Percentiles rank a stretch among this genome's conserved stretches.
Conservation (phyloP, 176 grass and related monocot species). For the Aegilops longissima region DNA sequence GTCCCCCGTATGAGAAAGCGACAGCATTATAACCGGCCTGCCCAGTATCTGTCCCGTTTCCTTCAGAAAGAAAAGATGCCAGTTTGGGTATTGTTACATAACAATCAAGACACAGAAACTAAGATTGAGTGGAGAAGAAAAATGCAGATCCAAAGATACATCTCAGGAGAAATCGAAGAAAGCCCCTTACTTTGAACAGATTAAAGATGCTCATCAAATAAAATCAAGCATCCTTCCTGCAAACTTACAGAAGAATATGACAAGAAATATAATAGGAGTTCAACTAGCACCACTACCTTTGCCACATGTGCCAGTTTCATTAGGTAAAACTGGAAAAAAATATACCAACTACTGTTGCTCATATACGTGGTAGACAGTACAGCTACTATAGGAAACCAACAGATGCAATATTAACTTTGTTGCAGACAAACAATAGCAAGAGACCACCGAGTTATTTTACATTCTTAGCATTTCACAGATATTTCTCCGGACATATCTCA, state of each 20-base stretch:
- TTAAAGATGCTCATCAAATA: conserved; percentile 69
- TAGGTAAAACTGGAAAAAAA: neutral
- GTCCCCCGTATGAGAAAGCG: conserved; percentile 67
- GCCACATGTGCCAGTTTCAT: neutral
- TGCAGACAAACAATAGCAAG: neutral
- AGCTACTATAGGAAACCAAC: neutral
- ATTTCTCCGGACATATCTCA: neutral
- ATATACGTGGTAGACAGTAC: conserved; percentile 6
- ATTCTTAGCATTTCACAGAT: neutral
- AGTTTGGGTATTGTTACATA: conserved; percentile 12
- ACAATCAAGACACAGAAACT: conserved; percentile 3
- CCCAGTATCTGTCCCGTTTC: conserved; percentile 25
- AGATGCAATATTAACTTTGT: neutral
- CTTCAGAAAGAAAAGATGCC: conserved; percentile 47
- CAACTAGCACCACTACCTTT: conserved; percentile 28
- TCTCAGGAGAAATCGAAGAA: conserved; percentile 33
- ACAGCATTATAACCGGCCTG: conserved; percentile 56
- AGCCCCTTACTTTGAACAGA: conserved; percentile 71
- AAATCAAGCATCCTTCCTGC: conserved; percentile 74
- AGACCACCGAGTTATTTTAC: neutral
- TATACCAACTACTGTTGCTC: neutral
- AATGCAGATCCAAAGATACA: conserved; percentile 15
- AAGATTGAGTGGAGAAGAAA: neutral
- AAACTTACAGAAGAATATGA: conserved; percentile 60
- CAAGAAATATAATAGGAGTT: conserved; percentile 16